Evolutionary conservation across 2,329 filamentous ascomycete species (phyloP).

Genomic region (Zelopaecilomyces penicillatus): DNA sequence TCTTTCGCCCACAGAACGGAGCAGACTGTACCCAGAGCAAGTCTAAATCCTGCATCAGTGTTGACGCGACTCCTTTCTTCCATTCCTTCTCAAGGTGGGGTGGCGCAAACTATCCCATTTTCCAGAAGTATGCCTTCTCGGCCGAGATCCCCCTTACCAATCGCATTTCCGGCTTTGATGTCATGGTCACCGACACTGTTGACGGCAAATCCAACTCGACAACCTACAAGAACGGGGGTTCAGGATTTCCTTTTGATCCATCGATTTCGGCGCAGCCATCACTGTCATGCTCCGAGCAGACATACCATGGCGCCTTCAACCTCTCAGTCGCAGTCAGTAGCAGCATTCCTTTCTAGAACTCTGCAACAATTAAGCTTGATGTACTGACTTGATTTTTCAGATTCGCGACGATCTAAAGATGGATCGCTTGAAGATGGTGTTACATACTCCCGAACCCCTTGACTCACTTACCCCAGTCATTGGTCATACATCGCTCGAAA

Average conservation of each 20-base stretch:
- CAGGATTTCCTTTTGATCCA: conserved; percentile 9
- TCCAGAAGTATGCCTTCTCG: conserved; percentile 6
- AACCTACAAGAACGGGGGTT: conserved; percentile 7
- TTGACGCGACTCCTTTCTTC: conserved; percentile 2
- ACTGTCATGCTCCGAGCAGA: conserved; percentile 3
- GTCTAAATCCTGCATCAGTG: background rate
- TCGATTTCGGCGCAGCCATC: conserved; percentile 4
- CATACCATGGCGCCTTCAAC: conserved; percentile 1
- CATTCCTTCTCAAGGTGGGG: no score
- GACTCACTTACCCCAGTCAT: conserved; percentile 3
- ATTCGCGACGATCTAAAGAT: background rate
- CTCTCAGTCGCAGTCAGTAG: background rate
- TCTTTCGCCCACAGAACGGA: conserved; percentile 9
- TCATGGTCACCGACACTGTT: conserved; percentile 7
- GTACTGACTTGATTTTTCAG: background rate
- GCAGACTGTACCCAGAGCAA: background rate
- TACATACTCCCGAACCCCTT: conserved; percentile 1
- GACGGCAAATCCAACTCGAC: conserved; percentile 6
- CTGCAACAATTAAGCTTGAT: background rate
- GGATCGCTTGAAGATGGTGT: background rate
- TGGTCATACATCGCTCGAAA: conserved; percentile 1
- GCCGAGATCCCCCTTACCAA: conserved; percentile 3
- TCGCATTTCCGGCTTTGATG: conserved; percentile 8
- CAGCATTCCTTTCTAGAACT: background rate
- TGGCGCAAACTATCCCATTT: conserved; percentile 3